Base-by-base conservation (phyloP, 176 grass and related monocot genomes). In the Eremochloa ophiuroides region DNA sequence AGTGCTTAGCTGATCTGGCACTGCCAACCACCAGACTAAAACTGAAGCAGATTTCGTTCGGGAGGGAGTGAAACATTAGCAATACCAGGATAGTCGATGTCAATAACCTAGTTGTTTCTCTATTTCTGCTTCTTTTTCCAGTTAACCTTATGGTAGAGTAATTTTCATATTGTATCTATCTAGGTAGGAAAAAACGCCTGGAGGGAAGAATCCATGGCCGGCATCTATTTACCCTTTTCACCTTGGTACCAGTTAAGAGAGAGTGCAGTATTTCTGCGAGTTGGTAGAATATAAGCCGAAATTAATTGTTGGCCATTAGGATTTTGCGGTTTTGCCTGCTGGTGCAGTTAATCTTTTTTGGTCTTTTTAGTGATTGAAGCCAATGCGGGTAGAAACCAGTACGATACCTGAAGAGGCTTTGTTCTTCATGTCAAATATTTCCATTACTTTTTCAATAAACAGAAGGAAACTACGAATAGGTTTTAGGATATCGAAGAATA, bases 81-180 rank as follows among this genome's bases (percentile, higher is more conserved):
- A 55, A 71, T 53, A 42, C 5, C 71, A 11, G n/a, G 66, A 29
- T 79, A 79, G 59, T 29, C 26, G 72, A 78, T 88, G 80, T 74
- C 75, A 88, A 83, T 88, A 84, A 84, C 18, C 37, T 88, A 83
- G 66, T 47, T 48, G 22, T 15, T 37, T 62, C 28, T 83, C 25
- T 71, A 14, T 84, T 82, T 87, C 26, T n/a, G 17, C 25, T 71
- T 39, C 4, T 30, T 88, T 66, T 88, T 29, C 16, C 12, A 7
- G 31, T 83, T 68, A 74, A 8, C 60, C n/a, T 42, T 83, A 17
- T 74, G n/a, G 37, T 74, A 76, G 59, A 39, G 68, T 73, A 83
- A 69, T 56, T 73, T 73, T 79, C 44, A 67, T 66, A 28, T 66
- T 73, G 8, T 46, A 10, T 53, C 14, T 78, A 64, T 50, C 47